A percentile compares a stretch with the other conserved stretches of the same genome.
These are phyloP conservation scores for Phaseolus lunatus DNA, from an alignment of 306 rosid species.

Conservation along the genomic window DNA sequence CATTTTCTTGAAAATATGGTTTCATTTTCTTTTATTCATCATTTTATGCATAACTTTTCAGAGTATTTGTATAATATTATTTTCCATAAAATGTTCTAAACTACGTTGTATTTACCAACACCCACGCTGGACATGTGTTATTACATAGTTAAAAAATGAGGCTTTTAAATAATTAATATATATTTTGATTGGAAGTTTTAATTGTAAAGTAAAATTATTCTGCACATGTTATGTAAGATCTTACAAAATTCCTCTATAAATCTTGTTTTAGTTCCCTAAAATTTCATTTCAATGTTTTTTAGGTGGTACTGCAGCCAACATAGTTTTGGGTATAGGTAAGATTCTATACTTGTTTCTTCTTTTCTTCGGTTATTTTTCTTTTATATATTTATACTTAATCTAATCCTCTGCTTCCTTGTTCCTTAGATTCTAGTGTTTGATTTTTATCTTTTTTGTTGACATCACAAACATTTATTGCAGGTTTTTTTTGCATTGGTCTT, in stretches of 20 bases:
- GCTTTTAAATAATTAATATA: too few species aligned
- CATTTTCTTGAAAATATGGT: too few species aligned
- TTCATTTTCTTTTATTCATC: too few species aligned
- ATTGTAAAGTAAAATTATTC: not conserved
- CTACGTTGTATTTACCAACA: too few species aligned
- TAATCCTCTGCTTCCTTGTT: not conserved
- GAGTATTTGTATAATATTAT: too few species aligned
- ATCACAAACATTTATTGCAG: not conserved
- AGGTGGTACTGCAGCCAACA: not conserved
- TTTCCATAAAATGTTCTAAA: too few species aligned
- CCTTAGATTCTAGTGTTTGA: not conserved
- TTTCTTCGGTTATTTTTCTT: not conserved
- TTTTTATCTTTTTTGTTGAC: not conserved
- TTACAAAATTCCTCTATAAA: not conserved
- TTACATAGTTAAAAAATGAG: too few species aligned
- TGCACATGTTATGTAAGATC: not conserved
- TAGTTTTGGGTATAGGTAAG: not conserved
- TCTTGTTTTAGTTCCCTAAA: not conserved
- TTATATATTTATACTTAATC: not conserved
- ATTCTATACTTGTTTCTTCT: not conserved
- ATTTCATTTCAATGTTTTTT: not conserved
- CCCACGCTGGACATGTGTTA: too few species aligned
- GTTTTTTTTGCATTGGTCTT: not conserved
- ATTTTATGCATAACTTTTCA: too few species aligned
- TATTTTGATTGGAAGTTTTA: too few species aligned